Evolutionary conservation across 2,329 filamentous ascomycete species (phyloP), one percentile per base, ranked within the genome.

Genomic region (Truncatella angustata): DNA sequence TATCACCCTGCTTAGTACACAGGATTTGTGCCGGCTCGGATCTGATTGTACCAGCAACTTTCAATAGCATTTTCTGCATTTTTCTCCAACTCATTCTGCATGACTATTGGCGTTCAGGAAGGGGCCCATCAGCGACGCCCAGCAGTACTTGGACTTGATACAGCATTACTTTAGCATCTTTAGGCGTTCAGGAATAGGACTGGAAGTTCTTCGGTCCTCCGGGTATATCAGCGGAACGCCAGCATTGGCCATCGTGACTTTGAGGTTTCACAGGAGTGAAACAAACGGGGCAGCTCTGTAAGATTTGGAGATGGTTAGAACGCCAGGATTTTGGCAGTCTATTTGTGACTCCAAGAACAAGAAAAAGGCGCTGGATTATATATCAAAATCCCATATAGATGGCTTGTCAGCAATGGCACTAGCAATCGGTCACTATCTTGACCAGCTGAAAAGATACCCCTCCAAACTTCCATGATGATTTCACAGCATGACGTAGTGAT

Each of bases 71-170:
- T n/a, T 43, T 34, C 20, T 24, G 7, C 20, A n/a, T 20, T 36
- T 34, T 30, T 39, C 14, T 40, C 34, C 23, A 11, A 32, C 36
- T 49, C n/a, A 43, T 42, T 16, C 30, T 34, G 49, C 49, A 51
- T 51, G 49, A 28, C 30, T 30, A 23, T 21, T 18, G 49, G 49
- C 49, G 49, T 51, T 44, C 42, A 37, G 20, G 46, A 42, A 43
- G 39, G 30, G 26, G 36, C 12, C n/a, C 35, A 28, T 10, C 23
- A 35, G 40, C 40, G 40, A 42, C n/a, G n/a, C n/a, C n/a, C n/a
- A n/a, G n/a, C n/a, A n/a, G n/a, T n/a, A n/a, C n/a, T n/a, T n/a
- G n/a, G n/a, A n/a, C n/a, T n/a, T n/a, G 34, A 9, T n/a, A n/a
- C 23, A 42, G 32, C 24, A 21, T 20, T n/a, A 35, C 16, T 42